These are phyloP conservation scores for Phytophthora idaei DNA, from an alignment of 352 stramenopile genomes.

Conservation along the genomic window DNA sequence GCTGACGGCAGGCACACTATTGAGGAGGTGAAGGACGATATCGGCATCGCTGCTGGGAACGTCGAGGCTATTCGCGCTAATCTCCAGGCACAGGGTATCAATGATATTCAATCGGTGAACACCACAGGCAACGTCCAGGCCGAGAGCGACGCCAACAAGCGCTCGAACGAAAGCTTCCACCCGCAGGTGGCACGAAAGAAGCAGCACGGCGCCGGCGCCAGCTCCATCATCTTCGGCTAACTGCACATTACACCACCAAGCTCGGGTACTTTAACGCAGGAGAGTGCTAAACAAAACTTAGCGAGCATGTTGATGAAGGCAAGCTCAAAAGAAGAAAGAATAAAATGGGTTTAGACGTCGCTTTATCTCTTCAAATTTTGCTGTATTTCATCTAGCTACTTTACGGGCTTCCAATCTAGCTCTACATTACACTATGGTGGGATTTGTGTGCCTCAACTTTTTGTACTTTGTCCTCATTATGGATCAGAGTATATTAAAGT, in stretches of 20 bases:
- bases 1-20: slow-evolving; percentile 78
- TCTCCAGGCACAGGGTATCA: slow-evolving; percentile 71
- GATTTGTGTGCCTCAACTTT: slow-evolving; percentile 54
- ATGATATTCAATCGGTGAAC: slow-evolving; percentile 53
- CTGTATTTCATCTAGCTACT: no score
- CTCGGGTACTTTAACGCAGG: no score
- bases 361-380: no score
- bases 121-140: slow-evolving; percentile 56
- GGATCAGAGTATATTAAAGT: slow-evolving; percentile 89
- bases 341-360: slow-evolving; percentile 15
- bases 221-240: slow-evolving; percentile 87
- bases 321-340: slow-evolving; percentile 3
- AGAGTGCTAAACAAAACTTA: neutral
- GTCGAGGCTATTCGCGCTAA: slow-evolving; percentile 81
- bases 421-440: slow-evolving; percentile 6
- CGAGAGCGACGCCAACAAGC: slow-evolving; percentile 61
- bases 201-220: slow-evolving; percentile 71
- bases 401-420: no score
- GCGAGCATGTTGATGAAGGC: neutral
- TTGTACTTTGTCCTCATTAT: slow-evolving; percentile 62
- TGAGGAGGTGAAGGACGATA: slow-evolving; percentile 88
- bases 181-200: slow-evolving; percentile 80
- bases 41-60: slow-evolving; percentile 70
- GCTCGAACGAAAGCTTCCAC: slow-evolving; percentile 47
- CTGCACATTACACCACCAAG: no score